Percentiles rank a stretch among this genome's conserved stretches.
phyloP scores from a whole-genome alignment of 345 rosid species.

The Populus ilicifolia region DNA sequence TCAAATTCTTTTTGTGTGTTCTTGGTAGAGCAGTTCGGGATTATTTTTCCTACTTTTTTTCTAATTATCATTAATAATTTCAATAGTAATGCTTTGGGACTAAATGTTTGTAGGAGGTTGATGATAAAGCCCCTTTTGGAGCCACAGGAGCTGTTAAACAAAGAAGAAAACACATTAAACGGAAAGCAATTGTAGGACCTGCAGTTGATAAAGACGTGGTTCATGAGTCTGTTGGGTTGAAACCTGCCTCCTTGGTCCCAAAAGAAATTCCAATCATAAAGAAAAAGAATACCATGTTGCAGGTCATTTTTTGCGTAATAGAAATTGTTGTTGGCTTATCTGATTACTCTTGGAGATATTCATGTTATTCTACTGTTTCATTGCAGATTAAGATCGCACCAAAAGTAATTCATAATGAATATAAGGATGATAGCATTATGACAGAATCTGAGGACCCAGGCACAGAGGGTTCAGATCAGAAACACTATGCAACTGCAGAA shows the following conservation, averaged over 20 bases:
- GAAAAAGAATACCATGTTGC: slow-evolving; percentile 77
- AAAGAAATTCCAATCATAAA: slow-evolving; percentile 81
- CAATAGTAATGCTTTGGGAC: neutral
- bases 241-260: slow-evolving; percentile 69
- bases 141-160: slow-evolving; percentile 28
- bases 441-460: slow-evolving; percentile 41
- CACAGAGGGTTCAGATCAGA: slow-evolving; percentile 35
- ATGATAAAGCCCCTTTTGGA: slow-evolving; percentile 24
- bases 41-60: neutral
- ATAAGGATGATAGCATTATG: slow-evolving; percentile 40
- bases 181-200: slow-evolving; percentile 70
- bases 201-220: slow-evolving; percentile 66
- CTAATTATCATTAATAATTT: neutral
- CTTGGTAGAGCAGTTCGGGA: neutral
- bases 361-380: slow-evolving; percentile 14
- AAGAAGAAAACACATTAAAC: slow-evolving; percentile 60
- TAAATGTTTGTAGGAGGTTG: slow-evolving; percentile 38
- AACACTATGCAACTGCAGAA: slow-evolving; percentile 47
- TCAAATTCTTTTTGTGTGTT: neutral
- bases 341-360: slow-evolving; percentile 5
- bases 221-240: slow-evolving; percentile 84
- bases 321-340: neutral
- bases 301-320: slow-evolving; percentile 40
- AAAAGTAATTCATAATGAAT: slow-evolving; percentile 48
- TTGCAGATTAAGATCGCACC: slow-evolving; percentile 70